phyloP scores from a whole-genome alignment of 225 moss, liverwort and hornwort genomes.

The Takakia lepidozioides region DNA sequence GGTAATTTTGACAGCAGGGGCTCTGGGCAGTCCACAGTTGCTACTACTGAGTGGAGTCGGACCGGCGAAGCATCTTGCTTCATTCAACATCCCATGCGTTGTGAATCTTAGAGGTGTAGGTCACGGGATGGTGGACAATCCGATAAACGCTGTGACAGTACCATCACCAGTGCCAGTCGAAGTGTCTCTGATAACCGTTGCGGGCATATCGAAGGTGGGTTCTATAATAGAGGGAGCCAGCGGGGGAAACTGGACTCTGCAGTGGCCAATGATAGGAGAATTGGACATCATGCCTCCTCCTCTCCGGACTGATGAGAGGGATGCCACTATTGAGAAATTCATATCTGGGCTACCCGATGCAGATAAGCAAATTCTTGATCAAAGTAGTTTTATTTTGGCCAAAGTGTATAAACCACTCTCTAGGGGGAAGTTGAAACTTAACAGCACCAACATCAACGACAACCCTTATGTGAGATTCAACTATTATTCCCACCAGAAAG shows the following conservation, averaged over 20 bases:
- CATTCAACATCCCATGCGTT: slow-evolving; percentile 6
- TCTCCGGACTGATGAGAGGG: slow-evolving; percentile 1
- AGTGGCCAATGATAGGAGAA: slow-evolving; percentile 20
- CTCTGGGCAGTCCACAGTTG: slow-evolving; percentile 30
- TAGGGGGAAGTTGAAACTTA: slow-evolving; percentile 6
- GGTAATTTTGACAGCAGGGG: slow-evolving; percentile 21
- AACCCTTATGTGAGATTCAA: slow-evolving; percentile 25
- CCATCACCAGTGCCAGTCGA: slow-evolving; percentile 10
- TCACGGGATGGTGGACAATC: slow-evolving; percentile 27
- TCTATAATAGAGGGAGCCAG: slow-evolving; percentile 26
- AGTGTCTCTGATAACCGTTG: slow-evolving; percentile 22
- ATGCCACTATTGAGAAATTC: neutral
- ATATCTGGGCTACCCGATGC: neutral
- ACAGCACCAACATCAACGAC: slow-evolving; percentile 1
- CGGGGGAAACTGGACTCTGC: slow-evolving; percentile 22
- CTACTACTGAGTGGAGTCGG: slow-evolving; percentile 31
- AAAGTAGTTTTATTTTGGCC: slow-evolving; percentile 21
- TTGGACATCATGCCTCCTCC: slow-evolving; percentile 8
- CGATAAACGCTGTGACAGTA: slow-evolving; percentile 16
- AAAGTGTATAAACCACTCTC: slow-evolving; percentile 23
- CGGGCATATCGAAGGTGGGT: slow-evolving; percentile 7
- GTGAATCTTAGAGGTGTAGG: slow-evolving; percentile 10
- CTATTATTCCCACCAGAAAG: slow-evolving; percentile 15
- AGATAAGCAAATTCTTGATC: slow-evolving; percentile 9
- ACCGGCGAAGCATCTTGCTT: slow-evolving; percentile 13